phyloP scores from a whole-genome alignment of 1,284 basidiomycete genomes.

The Cryptococcus sp. region DNA sequence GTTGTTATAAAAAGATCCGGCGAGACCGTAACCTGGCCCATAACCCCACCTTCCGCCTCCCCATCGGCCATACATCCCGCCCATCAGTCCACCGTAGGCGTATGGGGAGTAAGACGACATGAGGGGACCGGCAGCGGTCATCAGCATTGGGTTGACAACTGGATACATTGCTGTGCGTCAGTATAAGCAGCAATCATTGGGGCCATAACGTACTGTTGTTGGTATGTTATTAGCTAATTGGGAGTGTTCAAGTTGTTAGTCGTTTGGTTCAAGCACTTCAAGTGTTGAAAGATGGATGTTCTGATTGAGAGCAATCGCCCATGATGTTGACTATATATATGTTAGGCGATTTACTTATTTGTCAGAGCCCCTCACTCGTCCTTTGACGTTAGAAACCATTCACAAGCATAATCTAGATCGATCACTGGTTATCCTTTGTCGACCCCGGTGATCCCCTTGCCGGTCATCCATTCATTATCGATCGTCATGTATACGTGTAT shows the following conservation, averaged over 20 bases:
- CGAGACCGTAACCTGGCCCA: constrained; percentile 27
- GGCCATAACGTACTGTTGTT: background rate
- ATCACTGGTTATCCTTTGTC: background rate
- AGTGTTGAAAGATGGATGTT: background rate
- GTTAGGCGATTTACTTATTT: background rate
- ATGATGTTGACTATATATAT: background rate
- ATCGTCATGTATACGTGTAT: too few species aligned
- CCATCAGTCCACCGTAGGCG: constrained; percentile 13
- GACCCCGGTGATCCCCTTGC: background rate
- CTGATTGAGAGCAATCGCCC: background rate
- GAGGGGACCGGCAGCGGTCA: constrained; percentile 21
- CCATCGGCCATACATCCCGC: constrained; percentile 16
- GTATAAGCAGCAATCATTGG: too few species aligned
- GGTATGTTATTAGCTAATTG: too few species aligned
- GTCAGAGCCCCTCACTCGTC: background rate
- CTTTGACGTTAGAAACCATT: background rate
- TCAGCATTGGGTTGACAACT: constrained; percentile 6
- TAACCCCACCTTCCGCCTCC: constrained; percentile 18
- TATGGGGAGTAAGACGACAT: constrained; percentile 17
- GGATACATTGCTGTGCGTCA: background rate
- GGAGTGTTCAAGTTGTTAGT: background rate
- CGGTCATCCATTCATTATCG: background rate
- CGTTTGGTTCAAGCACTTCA: background rate
- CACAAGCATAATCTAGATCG: background rate
- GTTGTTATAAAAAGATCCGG: constrained; percentile 18